Conservation (phyloP, 805 yeast genomes). For the Myxozyma udenii region DNA sequence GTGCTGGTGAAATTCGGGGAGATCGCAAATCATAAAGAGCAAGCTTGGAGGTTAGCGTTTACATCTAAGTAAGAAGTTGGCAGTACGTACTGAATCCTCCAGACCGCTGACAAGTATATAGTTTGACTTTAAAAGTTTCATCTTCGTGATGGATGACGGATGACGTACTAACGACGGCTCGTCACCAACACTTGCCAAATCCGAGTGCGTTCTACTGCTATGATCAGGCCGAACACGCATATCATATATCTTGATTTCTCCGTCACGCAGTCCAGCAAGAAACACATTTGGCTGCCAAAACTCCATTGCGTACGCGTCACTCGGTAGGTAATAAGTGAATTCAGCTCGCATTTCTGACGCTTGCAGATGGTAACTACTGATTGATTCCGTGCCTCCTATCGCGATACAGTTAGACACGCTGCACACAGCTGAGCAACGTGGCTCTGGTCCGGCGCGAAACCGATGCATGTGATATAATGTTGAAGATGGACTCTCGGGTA, state of each 20-base stretch:
- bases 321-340: constrained; percentile 9
- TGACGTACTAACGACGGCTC: constrained; percentile 14
- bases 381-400: constrained; percentile 17
- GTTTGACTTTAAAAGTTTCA: constrained; percentile 17
- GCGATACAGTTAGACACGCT: constrained; percentile 11
- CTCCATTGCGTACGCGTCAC: constrained; percentile 23
- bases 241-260: constrained; percentile 18
- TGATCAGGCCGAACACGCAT: constrained; percentile 8
- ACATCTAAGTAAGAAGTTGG: constrained; percentile 3
- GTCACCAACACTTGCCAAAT: not conserved
- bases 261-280: constrained; percentile 29
- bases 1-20: not conserved
- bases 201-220: not conserved
- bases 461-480: constrained; percentile 16
- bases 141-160: constrained; percentile 31
- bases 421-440: constrained; percentile 21
- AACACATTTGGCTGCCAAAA: constrained; percentile 13
- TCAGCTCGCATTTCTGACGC: constrained; percentile 1
- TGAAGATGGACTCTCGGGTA: constrained; percentile 8
- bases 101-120: constrained; percentile 31
- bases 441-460: constrained; percentile 21
- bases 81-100: constrained; percentile 22
- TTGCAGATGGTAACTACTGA: constrained; percentile 8
- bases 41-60: constrained; percentile 9
- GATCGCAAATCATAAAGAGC: constrained; percentile 25